phyloP scores from a whole-genome alignment of 2,329 filamentous ascomycete genomes.

The Penicillium polonicum region DNA sequence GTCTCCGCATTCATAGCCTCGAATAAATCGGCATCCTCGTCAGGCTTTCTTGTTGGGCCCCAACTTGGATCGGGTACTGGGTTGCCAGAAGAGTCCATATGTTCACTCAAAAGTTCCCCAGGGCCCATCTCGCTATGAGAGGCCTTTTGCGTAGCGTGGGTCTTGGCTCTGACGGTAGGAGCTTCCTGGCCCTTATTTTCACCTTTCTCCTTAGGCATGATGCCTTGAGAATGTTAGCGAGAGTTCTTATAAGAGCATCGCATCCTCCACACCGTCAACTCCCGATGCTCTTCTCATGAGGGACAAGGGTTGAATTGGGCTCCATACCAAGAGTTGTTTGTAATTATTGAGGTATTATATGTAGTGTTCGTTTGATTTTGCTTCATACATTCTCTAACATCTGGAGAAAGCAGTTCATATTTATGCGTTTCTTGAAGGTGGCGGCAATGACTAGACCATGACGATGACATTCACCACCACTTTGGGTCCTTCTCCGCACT shows the following conservation, averaged over 20 bases:
- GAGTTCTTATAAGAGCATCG: neutral
- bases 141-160: conserved; percentile 6
- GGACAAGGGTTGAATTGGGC: neutral
- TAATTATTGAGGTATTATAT: neutral
- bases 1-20: conserved; percentile 33
- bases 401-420: neutral
- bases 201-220: neutral
- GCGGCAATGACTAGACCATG: conserved; percentile 33
- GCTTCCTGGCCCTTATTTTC: neutral
- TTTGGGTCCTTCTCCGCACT: conserved; percentile 17
- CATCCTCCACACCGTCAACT: neutral
- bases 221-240: neutral
- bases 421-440: conserved; percentile 21
- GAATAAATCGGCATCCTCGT: conserved; percentile 28
- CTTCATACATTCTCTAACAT: neutral
- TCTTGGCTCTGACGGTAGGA: neutral
- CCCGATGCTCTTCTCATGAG: neutral
- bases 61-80: conserved; percentile 31
- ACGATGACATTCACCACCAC: conserved; percentile 28
- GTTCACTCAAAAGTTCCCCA: conserved; percentile 31
- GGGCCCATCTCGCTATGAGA: conserved; percentile 24
- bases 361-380: neutral
- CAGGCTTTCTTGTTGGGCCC: conserved; percentile 17
- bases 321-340: neutral
- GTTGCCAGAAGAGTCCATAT: conserved; percentile 34